These are phyloP conservation scores for Mortierella sp. DNA, from an alignment of 371 early-diverging fungal genomes.

Conservation along the genomic window DNA sequence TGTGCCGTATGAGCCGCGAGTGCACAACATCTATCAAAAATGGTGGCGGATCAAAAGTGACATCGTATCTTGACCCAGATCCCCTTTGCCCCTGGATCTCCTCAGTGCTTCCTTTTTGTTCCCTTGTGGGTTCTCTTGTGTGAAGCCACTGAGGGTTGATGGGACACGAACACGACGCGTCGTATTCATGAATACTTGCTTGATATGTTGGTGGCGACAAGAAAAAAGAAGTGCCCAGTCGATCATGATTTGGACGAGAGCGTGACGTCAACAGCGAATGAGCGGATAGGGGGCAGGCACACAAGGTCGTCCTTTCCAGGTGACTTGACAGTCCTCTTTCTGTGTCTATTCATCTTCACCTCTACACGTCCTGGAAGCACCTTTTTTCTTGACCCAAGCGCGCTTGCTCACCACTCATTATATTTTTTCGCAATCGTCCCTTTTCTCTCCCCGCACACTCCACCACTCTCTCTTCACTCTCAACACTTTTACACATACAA, in stretches of 20 bases:
- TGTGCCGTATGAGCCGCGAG: not conserved
- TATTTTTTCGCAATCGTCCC: not conserved
- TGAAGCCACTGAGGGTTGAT: not conserved
- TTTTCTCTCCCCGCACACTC: slow-evolving; percentile 7
- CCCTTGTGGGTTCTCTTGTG: not conserved
- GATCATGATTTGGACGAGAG: not conserved
- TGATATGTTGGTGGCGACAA: not conserved
- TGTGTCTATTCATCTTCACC: too few species aligned
- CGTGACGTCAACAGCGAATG: not conserved
- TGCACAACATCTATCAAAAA: not conserved
- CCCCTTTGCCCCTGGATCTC: not conserved
- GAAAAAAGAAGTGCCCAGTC: not conserved
- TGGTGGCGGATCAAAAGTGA: not conserved
- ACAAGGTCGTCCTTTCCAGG: not conserved
- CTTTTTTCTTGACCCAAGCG: not conserved
- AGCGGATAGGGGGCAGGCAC: not conserved
- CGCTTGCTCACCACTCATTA: slow-evolving; percentile 6
- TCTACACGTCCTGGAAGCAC: not conserved
- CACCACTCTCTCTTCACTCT: not conserved
- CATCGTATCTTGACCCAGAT: not conserved
- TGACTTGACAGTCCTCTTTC: slow-evolving; percentile 7
- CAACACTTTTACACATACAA: slow-evolving; percentile 1
- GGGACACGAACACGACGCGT: not conserved
- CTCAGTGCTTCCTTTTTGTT: not conserved
- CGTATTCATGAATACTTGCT: too few species aligned